A percentile compares a stretch with the other conserved stretches of the same genome.
Evolutionary conservation across 176 grass and related monocot genomes (phyloP).

Genomic region (Aegilops umbellulata): DNA sequence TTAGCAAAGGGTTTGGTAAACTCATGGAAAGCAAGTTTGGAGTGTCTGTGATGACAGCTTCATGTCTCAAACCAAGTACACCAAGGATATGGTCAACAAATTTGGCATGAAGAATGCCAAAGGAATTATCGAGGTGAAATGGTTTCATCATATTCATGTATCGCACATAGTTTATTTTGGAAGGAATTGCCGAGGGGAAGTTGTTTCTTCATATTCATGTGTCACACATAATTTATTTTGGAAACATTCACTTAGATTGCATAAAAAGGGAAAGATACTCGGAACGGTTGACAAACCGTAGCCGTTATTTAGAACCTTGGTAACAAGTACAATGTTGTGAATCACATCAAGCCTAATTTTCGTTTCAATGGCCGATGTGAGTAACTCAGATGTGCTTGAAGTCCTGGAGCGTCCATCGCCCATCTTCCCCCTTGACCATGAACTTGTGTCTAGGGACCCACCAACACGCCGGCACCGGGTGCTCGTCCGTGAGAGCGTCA

Average conservation of each 20-base stretch:
- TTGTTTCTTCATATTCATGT: neutral
- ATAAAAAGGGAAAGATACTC: neutral
- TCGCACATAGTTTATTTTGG: no score
- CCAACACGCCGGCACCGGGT: constrained; percentile 53
- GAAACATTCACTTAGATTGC: neutral
- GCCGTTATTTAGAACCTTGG: neutral
- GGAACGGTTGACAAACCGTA: neutral
- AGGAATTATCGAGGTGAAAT: neutral
- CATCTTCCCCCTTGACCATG: constrained; percentile 48
- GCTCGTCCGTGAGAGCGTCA: constrained; percentile 47
- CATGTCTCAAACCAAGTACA: neutral
- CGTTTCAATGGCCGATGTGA: no score
- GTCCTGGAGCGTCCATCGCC: constrained; percentile 48
- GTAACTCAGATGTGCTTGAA: constrained; percentile 15
- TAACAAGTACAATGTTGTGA: neutral
- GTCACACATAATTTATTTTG: neutral
- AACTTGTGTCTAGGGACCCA: constrained; percentile 42
- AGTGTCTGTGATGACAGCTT: neutral
- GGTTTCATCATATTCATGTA: neutral
- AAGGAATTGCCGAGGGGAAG: neutral
- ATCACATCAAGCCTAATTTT: no score
- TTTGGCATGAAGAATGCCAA: neutral
- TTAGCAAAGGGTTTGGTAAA: neutral
- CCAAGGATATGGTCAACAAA: neutral
- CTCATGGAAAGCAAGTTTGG: neutral